Evolutionary conservation across 495 filamentous ascomycete genomes (phyloP), one percentile per base, ranked within the genome.

Genomic region (Talaromyces ruber): DNA sequence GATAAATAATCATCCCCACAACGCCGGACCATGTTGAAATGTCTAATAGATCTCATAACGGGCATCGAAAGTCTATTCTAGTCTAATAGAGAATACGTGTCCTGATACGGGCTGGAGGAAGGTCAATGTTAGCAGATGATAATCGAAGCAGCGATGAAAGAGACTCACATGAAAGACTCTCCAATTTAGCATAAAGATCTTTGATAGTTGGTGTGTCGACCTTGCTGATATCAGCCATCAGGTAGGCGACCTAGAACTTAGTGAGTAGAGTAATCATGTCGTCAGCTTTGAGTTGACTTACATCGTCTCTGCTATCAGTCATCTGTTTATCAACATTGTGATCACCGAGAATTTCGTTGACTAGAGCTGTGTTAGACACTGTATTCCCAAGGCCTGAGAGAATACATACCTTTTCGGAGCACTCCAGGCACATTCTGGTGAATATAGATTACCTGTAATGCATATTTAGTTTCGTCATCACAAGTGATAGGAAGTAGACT

Each of bases 241-340:
- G 79, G 71, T 98, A 99, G 24, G 95, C 95, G 63, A 92, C 82
- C 87, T 88, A 64, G 22, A 58, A 63, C 18, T 12, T 2, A 29
- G 60, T 75, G 64, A 74, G 56, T 24, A 51, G 24, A 2, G 9
- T 34, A 21, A 57, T 25, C 9, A 16, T 18, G 21, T 32, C 6
- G 25, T 61, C 11, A 18, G 64, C 16, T 25, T 11, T 2, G 12
- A 29, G 25, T 59, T 54, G 28, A 72, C 82, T 61, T 74, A 90
- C 87, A 74, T 97, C 93, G 65, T 92, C 94, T 79, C 89, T 86
- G 76, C 87, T 94, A 71, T 97, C 95, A 30, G 91, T 93, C 78
- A 92, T 97, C 73, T 99, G 95, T 79, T 97, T 97, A 71, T 97
- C 94, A 63, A 99, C 92, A 70, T 99, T 99, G 76, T 99, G 93